phyloP scores from a whole-genome alignment of 495 filamentous ascomycete species.

The Schizothecium vesticola region DNA sequence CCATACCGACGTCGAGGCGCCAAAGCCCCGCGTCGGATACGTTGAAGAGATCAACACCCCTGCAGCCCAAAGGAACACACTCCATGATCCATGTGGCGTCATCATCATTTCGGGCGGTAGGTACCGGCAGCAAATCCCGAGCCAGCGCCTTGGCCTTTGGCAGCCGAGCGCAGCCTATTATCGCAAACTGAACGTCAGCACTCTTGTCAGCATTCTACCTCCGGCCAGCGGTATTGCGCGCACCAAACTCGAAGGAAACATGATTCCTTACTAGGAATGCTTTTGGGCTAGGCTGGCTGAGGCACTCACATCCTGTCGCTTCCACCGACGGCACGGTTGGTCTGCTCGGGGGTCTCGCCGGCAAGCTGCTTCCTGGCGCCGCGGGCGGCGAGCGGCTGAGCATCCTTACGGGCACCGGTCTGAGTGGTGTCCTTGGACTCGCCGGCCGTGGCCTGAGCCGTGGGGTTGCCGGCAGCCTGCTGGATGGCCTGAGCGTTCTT shows the following conservation, averaged over 20 bases:
- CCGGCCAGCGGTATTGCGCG: constrained; percentile 72
- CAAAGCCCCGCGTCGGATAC: neutral
- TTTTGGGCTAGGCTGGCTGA: constrained; percentile 51
- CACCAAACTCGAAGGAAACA: constrained; percentile 81
- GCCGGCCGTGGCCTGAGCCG: constrained; percentile 47
- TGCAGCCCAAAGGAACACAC: constrained; percentile 21
- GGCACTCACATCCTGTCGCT: constrained; percentile 99
- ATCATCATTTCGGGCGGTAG: constrained; percentile 66
- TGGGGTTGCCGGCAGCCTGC: constrained; percentile 46
- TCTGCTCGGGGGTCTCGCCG: constrained; percentile 68
- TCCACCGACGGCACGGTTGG: constrained; percentile 81
- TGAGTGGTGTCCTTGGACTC: constrained; percentile 48
- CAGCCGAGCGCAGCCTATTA: constrained; percentile 93
- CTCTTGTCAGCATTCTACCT: constrained; percentile 66
- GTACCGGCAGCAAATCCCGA: constrained; percentile 54
- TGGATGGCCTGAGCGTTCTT: constrained; percentile 76
- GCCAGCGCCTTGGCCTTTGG: constrained; percentile 73
- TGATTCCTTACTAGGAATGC: constrained; percentile 93
- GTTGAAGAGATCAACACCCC: constrained; percentile 26
- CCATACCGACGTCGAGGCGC: neutral
- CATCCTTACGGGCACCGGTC: constrained; percentile 57
- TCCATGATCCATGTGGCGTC: constrained; percentile 18
- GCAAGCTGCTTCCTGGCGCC: constrained; percentile 78
- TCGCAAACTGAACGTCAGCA: constrained; percentile 82
- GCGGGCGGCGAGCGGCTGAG: constrained; percentile 56